Evolutionary conservation across 2,329 filamentous ascomycete genomes (phyloP).

Genomic region (Xylariomycetidae sp.): DNA sequence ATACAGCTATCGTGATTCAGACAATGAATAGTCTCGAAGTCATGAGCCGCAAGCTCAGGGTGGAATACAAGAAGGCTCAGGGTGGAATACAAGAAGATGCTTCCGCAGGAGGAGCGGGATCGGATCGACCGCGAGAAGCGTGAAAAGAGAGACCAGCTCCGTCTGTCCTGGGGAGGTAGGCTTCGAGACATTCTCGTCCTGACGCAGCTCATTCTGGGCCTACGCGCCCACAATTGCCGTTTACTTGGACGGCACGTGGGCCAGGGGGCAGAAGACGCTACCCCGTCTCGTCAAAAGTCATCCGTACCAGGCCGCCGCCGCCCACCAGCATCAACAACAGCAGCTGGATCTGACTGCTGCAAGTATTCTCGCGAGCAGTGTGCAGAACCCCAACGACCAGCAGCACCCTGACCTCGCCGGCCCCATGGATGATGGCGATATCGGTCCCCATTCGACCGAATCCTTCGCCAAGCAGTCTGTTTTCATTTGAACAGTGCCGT

Average conservation of each 20-base stretch:
- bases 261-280: no score
- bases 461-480: slow-evolving; percentile 42
- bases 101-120: slow-evolving; percentile 89
- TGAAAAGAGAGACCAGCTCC: slow-evolving; percentile 90
- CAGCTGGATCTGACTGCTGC: slow-evolving; percentile 27
- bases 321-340: slow-evolving; percentile 27
- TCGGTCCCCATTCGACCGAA: slow-evolving; percentile 36
- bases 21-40: slow-evolving; percentile 94
- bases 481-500: no score
- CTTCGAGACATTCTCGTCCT: no score
- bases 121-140: slow-evolving; percentile 96
- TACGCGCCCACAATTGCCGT: no score
- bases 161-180: no score
- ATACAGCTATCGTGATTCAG: slow-evolving; percentile 89
- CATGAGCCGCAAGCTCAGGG: slow-evolving; percentile 86
- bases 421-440: slow-evolving; percentile 16
- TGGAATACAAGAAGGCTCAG: no score
- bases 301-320: slow-evolving; percentile 28
- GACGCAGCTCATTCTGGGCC: no score
- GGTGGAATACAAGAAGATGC: slow-evolving; percentile 99
- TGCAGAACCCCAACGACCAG: slow-evolving; percentile 23
- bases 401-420: slow-evolving; percentile 25
- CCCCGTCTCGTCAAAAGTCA: no score
- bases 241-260: no score
- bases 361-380: slow-evolving; percentile 26